A percentile compares a stretch with the other conserved stretches of the same genome.
These are phyloP conservation scores for Myxozyma neglecta DNA, from an alignment of 805 yeast genomes.

Conservation along the genomic window DNA sequence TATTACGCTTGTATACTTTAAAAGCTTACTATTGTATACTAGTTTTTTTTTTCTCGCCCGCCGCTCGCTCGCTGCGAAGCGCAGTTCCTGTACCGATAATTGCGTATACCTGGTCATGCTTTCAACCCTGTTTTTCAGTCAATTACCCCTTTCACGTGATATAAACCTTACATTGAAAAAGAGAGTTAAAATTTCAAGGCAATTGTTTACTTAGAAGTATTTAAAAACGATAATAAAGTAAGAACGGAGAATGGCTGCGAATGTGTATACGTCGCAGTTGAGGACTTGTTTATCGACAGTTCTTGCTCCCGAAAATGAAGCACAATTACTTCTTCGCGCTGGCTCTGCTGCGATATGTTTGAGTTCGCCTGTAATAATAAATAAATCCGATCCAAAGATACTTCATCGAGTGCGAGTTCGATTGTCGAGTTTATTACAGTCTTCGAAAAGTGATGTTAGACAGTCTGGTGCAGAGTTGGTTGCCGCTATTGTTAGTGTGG, in stretches of 20 bases:
- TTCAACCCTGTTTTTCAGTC: too few relatives aligned
- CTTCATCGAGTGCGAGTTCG: slow-evolving; percentile 27
- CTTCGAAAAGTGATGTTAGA: slow-evolving; percentile 1
- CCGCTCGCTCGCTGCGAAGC: background rate
- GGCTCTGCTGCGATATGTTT: slow-evolving; percentile 15
- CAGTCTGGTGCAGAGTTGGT: slow-evolving; percentile 22
- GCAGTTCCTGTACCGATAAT: background rate
- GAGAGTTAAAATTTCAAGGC: background rate
- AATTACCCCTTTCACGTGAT: slow-evolving; percentile 13
- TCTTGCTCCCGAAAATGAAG: slow-evolving; percentile 21
- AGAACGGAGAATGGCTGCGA: background rate
- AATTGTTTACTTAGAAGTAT: background rate
- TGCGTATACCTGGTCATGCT: background rate
- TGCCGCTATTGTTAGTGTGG: slow-evolving; percentile 7
- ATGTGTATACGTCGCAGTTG: slow-evolving; percentile 8
- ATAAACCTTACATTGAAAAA: background rate
- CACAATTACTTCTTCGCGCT: slow-evolving; percentile 7
- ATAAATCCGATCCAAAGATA: slow-evolving; percentile 11
- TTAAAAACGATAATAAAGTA: background rate
- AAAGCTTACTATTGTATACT: background rate
- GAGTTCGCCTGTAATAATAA: slow-evolving; percentile 11
- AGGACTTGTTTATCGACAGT: slow-evolving; percentile 14
- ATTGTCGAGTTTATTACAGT: slow-evolving; percentile 25
- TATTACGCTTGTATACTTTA: background rate
- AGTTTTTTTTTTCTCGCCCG: background rate